Conservation (phyloP, 495 filamentous ascomycete genomes). For the Aspergillus mulundensis region DNA sequence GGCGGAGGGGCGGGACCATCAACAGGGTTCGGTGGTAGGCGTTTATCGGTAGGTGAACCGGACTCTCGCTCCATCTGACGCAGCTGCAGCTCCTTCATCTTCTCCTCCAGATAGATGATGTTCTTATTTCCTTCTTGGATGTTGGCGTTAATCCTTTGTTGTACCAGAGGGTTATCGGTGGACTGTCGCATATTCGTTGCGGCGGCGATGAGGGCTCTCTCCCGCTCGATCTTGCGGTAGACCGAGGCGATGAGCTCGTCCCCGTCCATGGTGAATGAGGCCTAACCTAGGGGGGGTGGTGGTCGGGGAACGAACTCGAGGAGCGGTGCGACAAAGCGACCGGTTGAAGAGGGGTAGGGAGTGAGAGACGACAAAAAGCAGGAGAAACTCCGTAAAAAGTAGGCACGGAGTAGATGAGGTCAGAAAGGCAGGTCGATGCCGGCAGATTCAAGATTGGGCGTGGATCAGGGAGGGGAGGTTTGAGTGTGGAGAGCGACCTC, state of each 20-base stretch:
- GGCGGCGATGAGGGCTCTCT: conserved; percentile 91
- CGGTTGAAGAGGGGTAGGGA: not conserved
- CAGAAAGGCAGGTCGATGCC: conserved; percentile 1
- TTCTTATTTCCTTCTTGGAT: conserved; percentile 91
- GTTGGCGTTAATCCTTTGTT: conserved; percentile 81
- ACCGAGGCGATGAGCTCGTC: conserved; percentile 84
- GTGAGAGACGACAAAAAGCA: not conserved
- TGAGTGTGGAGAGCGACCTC: conserved; percentile 5
- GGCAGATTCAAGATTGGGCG: conserved; percentile 15
- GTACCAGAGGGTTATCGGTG: conserved; percentile 85
- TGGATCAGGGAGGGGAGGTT: conserved; percentile 6
- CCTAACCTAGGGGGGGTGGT: not conserved
- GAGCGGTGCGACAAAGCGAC: not conserved
- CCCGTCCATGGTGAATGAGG: conserved; percentile 42
- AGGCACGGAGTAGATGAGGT: conserved; percentile 4
- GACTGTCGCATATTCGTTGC: conserved; percentile 93
- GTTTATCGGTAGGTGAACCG: conserved; percentile 36
- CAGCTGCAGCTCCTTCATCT: conserved; percentile 82
- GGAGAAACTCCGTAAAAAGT: not conserved
- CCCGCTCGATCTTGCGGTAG: conserved; percentile 95
- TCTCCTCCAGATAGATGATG: conserved; percentile 89
- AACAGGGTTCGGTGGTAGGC: conserved; percentile 27
- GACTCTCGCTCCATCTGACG: conserved; percentile 59
- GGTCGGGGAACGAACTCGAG: conserved; percentile 3
- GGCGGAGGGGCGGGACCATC: conserved; percentile 56